Base-by-base conservation (phyloP, 371 early-diverging fungal species). In the Syncephalastrum racemosum region DNA sequence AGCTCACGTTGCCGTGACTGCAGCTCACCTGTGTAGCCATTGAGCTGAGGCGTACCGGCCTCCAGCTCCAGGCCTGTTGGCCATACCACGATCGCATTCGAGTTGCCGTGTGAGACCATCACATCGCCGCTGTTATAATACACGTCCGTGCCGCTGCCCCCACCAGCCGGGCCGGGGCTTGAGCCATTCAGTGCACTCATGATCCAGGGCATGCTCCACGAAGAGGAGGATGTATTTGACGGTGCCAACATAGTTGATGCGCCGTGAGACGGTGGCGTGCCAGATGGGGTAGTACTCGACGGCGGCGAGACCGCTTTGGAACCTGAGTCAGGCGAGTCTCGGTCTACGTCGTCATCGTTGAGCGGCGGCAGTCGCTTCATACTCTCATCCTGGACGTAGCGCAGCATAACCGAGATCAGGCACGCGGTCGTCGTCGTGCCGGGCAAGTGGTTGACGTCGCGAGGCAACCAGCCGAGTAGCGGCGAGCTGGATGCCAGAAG, bases 171-270 rank as follows among this genome's bases (percentile, higher is more conserved):
- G 41, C 42, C 42, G 40, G 50, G 51, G 2, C 64, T 62, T 15
- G 71, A 49, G 2, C 63, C 66, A 46, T 61, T 66, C 15, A 71
- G 63, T 1, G 71, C 67, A 14, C 67, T 62, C 19, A 66, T 65
- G 8, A 72, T 50, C 77, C 77, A 77, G n/a, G 77, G 74, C 62
- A 77, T 68, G n/a, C 65, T 54, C 77, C 77, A 77, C 4, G 75
- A 63, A 5, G 66, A 56, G 0, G 63, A 16, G 8, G 61, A 46
- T 12, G 65, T 31, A 3, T 43, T 25, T 4, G 50, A 47, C 6
- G 54, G 23, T 12, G 48, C 36, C 20, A 47, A 27, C 42, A 8
- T 23, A 16, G 23, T 24, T 25, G 27, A 45, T 5, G 18, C 15
- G 27, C 13, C 1, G 2, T 50, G 50, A 14, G n/a, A n/a, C n/a